Evolutionary conservation across 129 eudicot species (phyloP).

Genomic region (Tanacetum coccineum): DNA sequence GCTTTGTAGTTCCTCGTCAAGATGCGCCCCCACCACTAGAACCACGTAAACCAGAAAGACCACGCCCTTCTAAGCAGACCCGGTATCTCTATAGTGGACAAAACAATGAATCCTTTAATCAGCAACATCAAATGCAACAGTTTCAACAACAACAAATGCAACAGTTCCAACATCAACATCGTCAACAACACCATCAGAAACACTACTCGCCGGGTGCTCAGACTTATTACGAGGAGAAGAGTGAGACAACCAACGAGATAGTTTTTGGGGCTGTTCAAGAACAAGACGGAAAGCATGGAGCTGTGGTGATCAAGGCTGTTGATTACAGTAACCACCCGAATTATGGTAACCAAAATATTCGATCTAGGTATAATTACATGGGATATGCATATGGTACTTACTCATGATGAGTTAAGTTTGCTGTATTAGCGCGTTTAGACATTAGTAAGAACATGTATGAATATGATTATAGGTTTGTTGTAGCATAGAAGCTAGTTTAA

Average conservation of each 20-base stretch:
- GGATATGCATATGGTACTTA: conserved; percentile 57
- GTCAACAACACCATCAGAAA: conserved; percentile 63
- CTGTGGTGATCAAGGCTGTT: conserved; percentile 83
- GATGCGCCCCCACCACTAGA: conserved; percentile 74
- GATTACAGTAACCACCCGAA: conserved; percentile 57
- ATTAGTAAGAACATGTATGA: conserved; percentile 22
- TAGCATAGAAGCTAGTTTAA: conserved; percentile 24
- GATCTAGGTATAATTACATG: conserved; percentile 76
- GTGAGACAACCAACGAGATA: conserved; percentile 66
- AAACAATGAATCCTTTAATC: conserved; percentile 28
- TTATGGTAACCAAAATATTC: conserved; percentile 41
- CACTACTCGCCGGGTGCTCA: conserved; percentile 55
- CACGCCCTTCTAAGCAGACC: conserved; percentile 56
- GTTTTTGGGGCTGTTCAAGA: conserved; percentile 98
- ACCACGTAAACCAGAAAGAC: conserved; percentile 52
- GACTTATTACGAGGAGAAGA: conserved; percentile 53
- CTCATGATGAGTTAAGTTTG: conserved; percentile 25
- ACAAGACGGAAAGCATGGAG: conserved; percentile 63
- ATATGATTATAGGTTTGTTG: conserved; percentile 25
- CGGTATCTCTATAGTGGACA: conserved; percentile 38
- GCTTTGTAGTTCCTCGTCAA: conserved; percentile 58
- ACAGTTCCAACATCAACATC: conserved; percentile 27
- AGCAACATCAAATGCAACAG: conserved; percentile 48
- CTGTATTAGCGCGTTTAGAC: conserved; percentile 11
- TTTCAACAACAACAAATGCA: conserved; percentile 44